A percentile compares a stretch with the other conserved stretches of the same genome.
Conservation (phyloP, 345 rosid genomes). For the Garcia nutans region DNA sequence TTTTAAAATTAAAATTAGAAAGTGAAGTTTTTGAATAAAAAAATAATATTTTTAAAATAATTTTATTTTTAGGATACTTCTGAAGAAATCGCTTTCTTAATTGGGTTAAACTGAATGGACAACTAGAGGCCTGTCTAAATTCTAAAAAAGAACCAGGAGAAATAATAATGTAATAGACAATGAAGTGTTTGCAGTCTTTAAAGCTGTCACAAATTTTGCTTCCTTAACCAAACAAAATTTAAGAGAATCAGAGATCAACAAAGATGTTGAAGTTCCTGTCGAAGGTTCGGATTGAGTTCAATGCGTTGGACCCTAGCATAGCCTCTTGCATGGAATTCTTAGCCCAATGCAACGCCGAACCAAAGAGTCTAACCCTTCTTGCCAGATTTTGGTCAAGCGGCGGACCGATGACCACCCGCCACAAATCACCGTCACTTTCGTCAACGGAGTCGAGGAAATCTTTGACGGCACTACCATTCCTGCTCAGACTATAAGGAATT, state of each 20-base stretch:
- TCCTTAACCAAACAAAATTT: background rate
- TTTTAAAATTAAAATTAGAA: too few species aligned
- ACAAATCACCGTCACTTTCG: slow-evolving; percentile 76
- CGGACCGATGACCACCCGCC: slow-evolving; percentile 85
- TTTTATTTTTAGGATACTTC: too few species aligned
- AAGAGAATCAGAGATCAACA: slow-evolving; percentile 6
- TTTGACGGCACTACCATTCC: slow-evolving; percentile 76
- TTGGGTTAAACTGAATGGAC: too few species aligned
- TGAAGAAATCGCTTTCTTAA: too few species aligned
- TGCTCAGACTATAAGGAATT: slow-evolving; percentile 70
- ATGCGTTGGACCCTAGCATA: slow-evolving; percentile 69
- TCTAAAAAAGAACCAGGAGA: too few species aligned
- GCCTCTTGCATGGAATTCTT: slow-evolving; percentile 88
- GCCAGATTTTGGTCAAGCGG: slow-evolving; percentile 81
- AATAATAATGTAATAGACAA: too few species aligned
- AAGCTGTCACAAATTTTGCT: too few species aligned
- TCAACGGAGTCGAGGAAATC: slow-evolving; percentile 73
- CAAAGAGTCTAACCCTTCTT: slow-evolving; percentile 81
- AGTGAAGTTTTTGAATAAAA: too few species aligned
- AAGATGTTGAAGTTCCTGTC: slow-evolving; percentile 89
- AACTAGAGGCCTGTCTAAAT: too few species aligned
- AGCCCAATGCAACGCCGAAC: slow-evolving; percentile 93
- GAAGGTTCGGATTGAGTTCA: slow-evolving; percentile 75
- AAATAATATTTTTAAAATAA: too few species aligned
- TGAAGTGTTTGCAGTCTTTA: too few species aligned